Evolutionary conservation across 495 filamentous ascomycete species (phyloP).

Genomic region (Amphirosellinia nigrospora): DNA sequence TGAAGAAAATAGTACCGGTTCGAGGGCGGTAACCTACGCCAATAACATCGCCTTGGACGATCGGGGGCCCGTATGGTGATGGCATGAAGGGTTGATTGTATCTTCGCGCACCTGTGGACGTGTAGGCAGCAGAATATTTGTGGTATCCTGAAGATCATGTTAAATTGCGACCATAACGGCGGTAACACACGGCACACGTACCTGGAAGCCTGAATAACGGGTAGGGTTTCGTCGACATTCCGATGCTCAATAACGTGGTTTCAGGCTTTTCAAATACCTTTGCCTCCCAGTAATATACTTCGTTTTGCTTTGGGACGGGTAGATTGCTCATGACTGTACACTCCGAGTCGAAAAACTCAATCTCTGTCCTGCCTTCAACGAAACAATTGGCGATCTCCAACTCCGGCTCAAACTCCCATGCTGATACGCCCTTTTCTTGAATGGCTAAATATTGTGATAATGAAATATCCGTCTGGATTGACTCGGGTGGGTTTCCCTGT

Average conservation of each 20-base stretch:
- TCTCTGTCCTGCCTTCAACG: conserved; percentile 93
- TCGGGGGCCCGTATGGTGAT: conserved; percentile 79
- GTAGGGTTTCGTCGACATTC: conserved; percentile 95
- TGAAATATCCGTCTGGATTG: conserved; percentile 93
- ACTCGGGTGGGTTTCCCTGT: conserved; percentile 93
- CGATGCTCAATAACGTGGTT: conserved; percentile 80
- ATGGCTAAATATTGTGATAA: conserved; percentile 97
- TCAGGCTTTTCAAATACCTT: conserved; percentile 99
- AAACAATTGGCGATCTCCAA: conserved; percentile 99
- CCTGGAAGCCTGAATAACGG: conserved; percentile 92
- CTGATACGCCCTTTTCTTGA: conserved; percentile 97
- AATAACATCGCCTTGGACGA: conserved; percentile 92
- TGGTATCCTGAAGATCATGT: conserved; percentile 70
- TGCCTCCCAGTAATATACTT: conserved; percentile 99
- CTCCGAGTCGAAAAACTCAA: conserved; percentile 97
- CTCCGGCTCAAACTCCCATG: conserved; percentile 98
- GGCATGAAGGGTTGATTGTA: conserved; percentile 88
- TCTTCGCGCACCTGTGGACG: conserved; percentile 82
- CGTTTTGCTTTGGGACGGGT: conserved; percentile 96
- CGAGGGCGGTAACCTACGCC: conserved; percentile 94
- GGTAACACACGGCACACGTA: conserved; percentile 49
- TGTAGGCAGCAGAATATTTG: conserved; percentile 88
- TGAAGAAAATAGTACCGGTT: conserved; percentile 96
- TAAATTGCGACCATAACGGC: conserved; percentile 12
- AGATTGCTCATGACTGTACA: conserved; percentile 97